Evolutionary conservation across 371 early-diverging fungal genomes (phyloP).

Genomic region (Mucor mucedo): DNA sequence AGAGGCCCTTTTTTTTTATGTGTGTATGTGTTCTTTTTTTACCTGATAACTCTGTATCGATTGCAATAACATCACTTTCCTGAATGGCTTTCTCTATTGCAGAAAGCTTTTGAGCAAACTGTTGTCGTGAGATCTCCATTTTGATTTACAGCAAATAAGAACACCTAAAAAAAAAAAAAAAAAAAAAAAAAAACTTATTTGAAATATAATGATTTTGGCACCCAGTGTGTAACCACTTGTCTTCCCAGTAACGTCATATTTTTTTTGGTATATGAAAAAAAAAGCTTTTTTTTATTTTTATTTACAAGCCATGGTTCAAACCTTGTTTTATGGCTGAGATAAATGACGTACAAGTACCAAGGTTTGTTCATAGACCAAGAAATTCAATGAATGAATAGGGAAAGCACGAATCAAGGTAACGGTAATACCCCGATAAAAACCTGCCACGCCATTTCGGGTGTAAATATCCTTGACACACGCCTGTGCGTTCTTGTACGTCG

Average conservation of each 20-base stretch:
- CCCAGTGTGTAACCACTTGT: neutral
- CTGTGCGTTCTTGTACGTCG: constrained; percentile 48
- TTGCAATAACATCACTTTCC: constrained; percentile 78
- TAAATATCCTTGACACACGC: constrained; percentile 66
- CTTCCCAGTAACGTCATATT: too few species aligned
- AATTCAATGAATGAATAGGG: constrained; percentile 79
- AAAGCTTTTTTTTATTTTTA: too few species aligned
- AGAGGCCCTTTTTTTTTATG: too few species aligned
- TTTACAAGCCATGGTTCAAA: too few species aligned
- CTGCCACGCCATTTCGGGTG: constrained; percentile 54
- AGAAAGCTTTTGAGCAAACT: constrained; percentile 63
- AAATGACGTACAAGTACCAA: constrained; percentile 20
- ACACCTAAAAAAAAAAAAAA: too few species aligned
- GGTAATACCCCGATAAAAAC: constrained; percentile 77
- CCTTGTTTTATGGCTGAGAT: neutral
- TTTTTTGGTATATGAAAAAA: too few species aligned
- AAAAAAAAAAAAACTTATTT: too few species aligned
- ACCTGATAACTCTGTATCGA: constrained; percentile 91
- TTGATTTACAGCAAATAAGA: neutral
- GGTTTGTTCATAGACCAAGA: constrained; percentile 73
- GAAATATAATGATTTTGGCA: neutral
- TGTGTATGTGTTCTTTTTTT: neutral
- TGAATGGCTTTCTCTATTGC: constrained; percentile 68
- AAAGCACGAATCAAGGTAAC: constrained; percentile 82
- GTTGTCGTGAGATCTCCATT: constrained; percentile 82